Evolutionary conservation across 1,284 basidiomycete genomes (phyloP).

Genomic region (Trichosporon asahii): DNA sequence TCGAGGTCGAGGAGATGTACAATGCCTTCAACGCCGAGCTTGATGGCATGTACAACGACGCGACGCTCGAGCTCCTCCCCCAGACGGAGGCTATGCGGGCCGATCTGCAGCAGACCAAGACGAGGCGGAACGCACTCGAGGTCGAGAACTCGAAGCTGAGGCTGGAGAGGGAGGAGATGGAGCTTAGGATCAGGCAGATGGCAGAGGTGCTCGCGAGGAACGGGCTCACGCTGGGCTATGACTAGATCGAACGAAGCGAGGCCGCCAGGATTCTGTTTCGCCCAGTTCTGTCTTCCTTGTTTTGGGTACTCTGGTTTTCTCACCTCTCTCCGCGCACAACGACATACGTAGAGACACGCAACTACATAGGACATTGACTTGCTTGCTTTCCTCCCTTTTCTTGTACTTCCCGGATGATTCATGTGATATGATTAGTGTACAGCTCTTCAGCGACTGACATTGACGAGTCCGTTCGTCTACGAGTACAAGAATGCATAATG

Average conservation of each 20-base stretch:
- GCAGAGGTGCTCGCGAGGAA: not conserved
- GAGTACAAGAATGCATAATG: conserved; percentile 12
- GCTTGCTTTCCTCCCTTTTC: not conserved
- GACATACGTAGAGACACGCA: not conserved
- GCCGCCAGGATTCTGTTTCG: too few species aligned
- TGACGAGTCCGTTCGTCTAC: too few species aligned
- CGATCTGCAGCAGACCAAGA: conserved; percentile 70
- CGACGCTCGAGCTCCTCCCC: conserved; percentile 64
- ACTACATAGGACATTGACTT: not conserved
- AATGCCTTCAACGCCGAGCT: conserved; percentile 90
- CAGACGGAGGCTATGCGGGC: conserved; percentile 72
- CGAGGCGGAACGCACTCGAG: conserved; percentile 64
- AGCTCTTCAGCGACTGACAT: too few species aligned
- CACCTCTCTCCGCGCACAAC: not conserved
- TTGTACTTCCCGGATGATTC: not conserved
- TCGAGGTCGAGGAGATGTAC: conserved; percentile 85
- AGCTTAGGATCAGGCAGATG: not conserved
- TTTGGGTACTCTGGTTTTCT: too few species aligned
- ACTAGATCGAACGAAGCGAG: not conserved
- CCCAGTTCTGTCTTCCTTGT: too few species aligned
- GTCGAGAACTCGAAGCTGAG: conserved; percentile 76
- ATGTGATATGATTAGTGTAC: not conserved
- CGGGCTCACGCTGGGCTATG: not conserved
- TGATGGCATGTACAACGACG: conserved; percentile 79
- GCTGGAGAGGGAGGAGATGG: conserved; percentile 62